These are phyloP conservation scores for Cutaneotrichosporon sp. DNA, from an alignment of 1,284 basidiomycete species.

Conservation along the genomic window DNA sequence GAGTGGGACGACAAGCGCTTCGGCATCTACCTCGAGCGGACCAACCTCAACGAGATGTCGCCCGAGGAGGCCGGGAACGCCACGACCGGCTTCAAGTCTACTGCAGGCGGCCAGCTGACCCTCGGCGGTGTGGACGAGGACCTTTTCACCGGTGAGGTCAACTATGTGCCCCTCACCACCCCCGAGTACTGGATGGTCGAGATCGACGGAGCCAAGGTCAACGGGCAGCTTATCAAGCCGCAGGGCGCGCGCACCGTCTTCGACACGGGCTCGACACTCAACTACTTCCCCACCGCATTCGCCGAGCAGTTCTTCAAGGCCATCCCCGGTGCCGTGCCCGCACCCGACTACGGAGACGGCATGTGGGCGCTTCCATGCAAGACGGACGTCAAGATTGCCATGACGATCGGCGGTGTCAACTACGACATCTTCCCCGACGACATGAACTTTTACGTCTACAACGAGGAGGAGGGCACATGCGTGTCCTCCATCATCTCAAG, in stretches of 20 bases:
- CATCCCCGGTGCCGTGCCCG: conserved; percentile 12
- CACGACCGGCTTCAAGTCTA: conserved; percentile 38
- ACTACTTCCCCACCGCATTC: conserved; percentile 16
- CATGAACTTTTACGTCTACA: neutral
- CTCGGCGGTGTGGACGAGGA: conserved; percentile 56
- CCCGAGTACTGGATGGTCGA: conserved; percentile 9
- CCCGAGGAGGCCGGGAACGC: neutral
- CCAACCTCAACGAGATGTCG: neutral
- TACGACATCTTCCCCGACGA: conserved; percentile 4
- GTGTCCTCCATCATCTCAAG: neutral
- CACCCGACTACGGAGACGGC: neutral
- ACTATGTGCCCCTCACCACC: conserved; percentile 58
- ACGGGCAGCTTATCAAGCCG: neutral
- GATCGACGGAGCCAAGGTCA: conserved; percentile 4
- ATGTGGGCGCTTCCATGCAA: conserved; percentile 8
- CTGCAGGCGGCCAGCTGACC: conserved; percentile 65
- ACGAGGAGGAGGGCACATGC: neutral
- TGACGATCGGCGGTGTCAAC: conserved; percentile 5
- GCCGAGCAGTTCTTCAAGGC: conserved; percentile 21
- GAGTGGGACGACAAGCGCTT: conserved; percentile 67
- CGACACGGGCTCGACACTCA: conserved; percentile 33
- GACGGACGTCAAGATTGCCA: conserved; percentile 2
- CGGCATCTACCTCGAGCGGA: conserved; percentile 69
- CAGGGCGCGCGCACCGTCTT: neutral
- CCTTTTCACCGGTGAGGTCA: conserved; percentile 67